Evolutionary conservation across 768 basidiomycete genomes (phyloP), one percentile per base, ranked within the genome.

Genomic region (Phallus indusiatus): DNA sequence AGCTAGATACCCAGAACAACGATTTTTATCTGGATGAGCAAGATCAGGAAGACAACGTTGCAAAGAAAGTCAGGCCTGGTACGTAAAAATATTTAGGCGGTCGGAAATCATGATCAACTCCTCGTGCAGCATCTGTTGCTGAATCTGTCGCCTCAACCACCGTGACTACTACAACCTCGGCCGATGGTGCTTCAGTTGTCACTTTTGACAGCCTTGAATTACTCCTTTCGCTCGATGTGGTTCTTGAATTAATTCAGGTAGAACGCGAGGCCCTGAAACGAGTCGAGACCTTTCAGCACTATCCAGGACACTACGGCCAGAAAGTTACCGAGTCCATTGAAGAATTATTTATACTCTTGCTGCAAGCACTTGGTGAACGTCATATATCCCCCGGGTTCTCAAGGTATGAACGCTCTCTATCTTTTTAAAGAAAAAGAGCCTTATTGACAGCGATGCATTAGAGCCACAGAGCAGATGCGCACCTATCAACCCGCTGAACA

Each of bases 311-410:
- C 60, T 91, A 89, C 61, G 95, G 96, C 3, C 81, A 82, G 61
- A 84, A 89, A 2, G 94, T 99, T 1, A 76, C 85, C 33, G 94
- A 97, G 67, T 93, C 93, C 1, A 87, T 97, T 59, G 94, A 99
- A 71, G 95, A 98, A 71, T 73, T 91, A 4, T 97, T 97, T 61
- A 86, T 94, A 35, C 75, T 94, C 47, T 76, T 95, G 74, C 72
- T 98, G 34, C 82, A 85, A 28, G 83, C 85, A 0, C 71, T 96
- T 1, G 81, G 86, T 2, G 85, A 90, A 46, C 75, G 84, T 34
- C 96, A 99, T 69, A 77, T 96, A 36, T 75, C 75, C 1, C 82
- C 82, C 28, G 96, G 93, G 0, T 99, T 98, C 68, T 73, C 76
- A 33, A 74, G 77, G 88, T 90, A 61, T 66, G 84, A 4, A 12